phyloP scores from a whole-genome alignment of 768 basidiomycete species.

The Leccinum aurantiacum region DNA sequence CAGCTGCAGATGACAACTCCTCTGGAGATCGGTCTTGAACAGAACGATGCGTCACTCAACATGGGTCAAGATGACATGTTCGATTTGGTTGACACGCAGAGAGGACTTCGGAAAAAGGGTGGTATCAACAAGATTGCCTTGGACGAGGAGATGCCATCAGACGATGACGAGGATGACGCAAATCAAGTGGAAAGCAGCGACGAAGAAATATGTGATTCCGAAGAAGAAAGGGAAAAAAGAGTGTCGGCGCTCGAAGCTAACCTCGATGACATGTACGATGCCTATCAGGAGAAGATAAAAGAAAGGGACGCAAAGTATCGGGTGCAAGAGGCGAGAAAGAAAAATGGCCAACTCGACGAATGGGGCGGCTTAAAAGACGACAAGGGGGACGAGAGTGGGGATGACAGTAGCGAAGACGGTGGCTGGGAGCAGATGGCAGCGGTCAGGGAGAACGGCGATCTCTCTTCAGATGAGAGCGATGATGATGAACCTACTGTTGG shows the following conservation, averaged over 20 bases:
- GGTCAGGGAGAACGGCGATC: conserved; percentile 48
- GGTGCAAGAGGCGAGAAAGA: conserved; percentile 73
- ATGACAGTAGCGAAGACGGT: conserved; percentile 46
- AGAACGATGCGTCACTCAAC: conserved; percentile 69
- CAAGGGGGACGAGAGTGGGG: conserved; percentile 38
- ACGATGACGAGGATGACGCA: conserved; percentile 40
- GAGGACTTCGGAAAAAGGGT: conserved; percentile 40
- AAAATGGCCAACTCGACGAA: conserved; percentile 71
- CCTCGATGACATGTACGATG: conserved; percentile 85
- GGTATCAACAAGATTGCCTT: conserved; percentile 38
- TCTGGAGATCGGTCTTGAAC: conserved; percentile 91
- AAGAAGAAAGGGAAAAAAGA: conserved; percentile 69
- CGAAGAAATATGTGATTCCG: conserved; percentile 54
- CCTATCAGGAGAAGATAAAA: conserved; percentile 75
- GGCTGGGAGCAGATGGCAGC: conserved; percentile 71
- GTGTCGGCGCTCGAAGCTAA: conserved; percentile 73
- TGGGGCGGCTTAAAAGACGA: conserved; percentile 74
- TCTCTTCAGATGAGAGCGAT: conserved; percentile 55
- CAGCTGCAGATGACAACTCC: conserved; percentile 98
- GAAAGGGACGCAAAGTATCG: conserved; percentile 88
- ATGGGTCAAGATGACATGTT: conserved; percentile 86
- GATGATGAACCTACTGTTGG: conserved; percentile 32
- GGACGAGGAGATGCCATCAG: conserved; percentile 44
- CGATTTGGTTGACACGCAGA: conserved; percentile 69
- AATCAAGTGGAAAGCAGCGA: conserved; percentile 31